Base-by-base conservation (phyloP, 768 basidiomycete species). In the Naganishia vaughanmartiniae region DNA sequence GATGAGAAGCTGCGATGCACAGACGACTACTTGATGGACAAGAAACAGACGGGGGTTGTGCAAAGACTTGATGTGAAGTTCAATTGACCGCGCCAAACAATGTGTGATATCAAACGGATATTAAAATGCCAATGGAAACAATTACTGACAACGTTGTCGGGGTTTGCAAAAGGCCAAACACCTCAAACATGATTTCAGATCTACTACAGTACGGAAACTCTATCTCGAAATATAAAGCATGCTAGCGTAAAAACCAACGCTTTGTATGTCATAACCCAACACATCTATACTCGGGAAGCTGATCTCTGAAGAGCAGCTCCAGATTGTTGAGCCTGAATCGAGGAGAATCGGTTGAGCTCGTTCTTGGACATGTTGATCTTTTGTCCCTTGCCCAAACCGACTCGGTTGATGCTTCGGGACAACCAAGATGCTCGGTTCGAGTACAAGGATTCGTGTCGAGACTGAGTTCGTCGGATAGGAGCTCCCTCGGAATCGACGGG, bases 361-460 rank as follows among this genome's bases (percentile, higher is more conserved):
- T 77, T 77, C 71, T 77, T 89, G 45, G 76, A 79, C 80, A 81
- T 83, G 54, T 78, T 75, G 72, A 83, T 79, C 80, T 81, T 83
- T 74, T 81, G 76, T 76, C 87, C 85, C 65, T 77, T 79, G 70
- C 90, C 89, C 81, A 96, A 92, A 72, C 92, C 91, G 78, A 94
- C 90, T 83, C 90, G 90, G 83, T 89, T 87, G 69, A 86, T 89
- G 66, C 92, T 92, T 71, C 92, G 89, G 76, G 88, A 88, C 79
- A 98, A 88, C 87, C 97, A 98, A 73, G 87, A 88, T 66, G 92
- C 91, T 86, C 94, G 92, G 83, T 96, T 96, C 66, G 90, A 91
- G 86, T 96, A 97, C 75, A 95, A 81, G 14, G 90, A 91, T 83
- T 93, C 92, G 84, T 94, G 91, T 76, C 94, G 91, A 1, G 93